Evolutionary conservation across 768 basidiomycete species (phyloP).

Genomic region (Porphyrellus cyaneotinctus): DNA sequence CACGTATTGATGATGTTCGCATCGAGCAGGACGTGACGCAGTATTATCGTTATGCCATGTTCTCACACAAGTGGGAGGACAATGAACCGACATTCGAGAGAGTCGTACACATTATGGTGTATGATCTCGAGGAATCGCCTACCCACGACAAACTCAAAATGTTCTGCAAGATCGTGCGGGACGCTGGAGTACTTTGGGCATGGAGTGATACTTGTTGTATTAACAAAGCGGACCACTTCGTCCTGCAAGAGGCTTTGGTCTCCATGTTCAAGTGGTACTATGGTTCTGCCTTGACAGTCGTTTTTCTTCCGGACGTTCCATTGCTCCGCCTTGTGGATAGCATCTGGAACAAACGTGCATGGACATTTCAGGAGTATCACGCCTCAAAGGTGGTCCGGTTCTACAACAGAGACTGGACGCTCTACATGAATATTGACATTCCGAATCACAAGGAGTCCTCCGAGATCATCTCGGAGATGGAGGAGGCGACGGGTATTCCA

Average conservation of each 20-base stretch:
- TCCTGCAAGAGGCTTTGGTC: background rate
- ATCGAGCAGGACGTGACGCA: background rate
- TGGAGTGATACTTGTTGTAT: background rate
- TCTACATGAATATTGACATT: background rate
- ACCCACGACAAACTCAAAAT: background rate
- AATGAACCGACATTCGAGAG: background rate
- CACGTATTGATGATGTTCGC: background rate
- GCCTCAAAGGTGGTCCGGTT: background rate
- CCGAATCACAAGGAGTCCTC: background rate
- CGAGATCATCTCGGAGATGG: background rate
- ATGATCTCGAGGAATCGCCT: background rate
- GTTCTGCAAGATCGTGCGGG: background rate
- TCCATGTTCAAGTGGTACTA: background rate
- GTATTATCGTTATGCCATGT: background rate
- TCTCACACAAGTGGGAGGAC: background rate
- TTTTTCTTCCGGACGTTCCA: background rate
- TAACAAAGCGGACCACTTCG: background rate
- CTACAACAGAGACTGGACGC: background rate
- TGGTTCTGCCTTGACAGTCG: background rate
- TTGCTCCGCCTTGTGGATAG: background rate
- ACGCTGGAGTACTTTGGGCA: background rate
- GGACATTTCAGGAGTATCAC: background rate
- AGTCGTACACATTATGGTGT: background rate
- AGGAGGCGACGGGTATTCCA: background rate
- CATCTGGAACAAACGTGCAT: background rate